Evolutionary conservation across 768 basidiomycete species (phyloP).

Genomic region (Lactarius evosmus): DNA sequence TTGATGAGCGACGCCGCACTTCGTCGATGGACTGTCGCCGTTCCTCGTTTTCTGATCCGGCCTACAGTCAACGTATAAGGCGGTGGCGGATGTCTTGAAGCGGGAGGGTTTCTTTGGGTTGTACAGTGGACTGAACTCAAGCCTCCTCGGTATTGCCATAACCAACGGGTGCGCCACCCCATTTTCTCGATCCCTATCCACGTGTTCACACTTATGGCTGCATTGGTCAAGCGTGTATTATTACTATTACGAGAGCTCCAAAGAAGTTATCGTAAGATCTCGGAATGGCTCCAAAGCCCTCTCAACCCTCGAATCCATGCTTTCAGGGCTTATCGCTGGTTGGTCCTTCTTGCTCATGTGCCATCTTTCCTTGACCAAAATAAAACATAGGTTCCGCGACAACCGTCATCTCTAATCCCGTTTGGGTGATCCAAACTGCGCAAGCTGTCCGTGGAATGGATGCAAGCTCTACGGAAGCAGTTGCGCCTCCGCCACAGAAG

Average conservation of each 20-base stretch:
- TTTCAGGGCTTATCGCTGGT: slow-evolving; percentile 88
- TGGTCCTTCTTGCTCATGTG: slow-evolving; percentile 21
- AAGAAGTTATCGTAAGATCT: slow-evolving; percentile 53
- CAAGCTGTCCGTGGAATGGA: slow-evolving; percentile 69
- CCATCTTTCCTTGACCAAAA: slow-evolving; percentile 3
- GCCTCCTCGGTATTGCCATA: slow-evolving; percentile 84
- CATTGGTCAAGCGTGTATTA: slow-evolving; percentile 73
- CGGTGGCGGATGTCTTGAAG: slow-evolving; percentile 70
- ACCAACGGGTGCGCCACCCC: slow-evolving; percentile 72
- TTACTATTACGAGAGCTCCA: slow-evolving; percentile 80
- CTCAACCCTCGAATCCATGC: slow-evolving; percentile 82
- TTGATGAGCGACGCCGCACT: neutral
- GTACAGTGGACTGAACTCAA: slow-evolving; percentile 84
- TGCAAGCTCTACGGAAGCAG: slow-evolving; percentile 6
- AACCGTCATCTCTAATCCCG: slow-evolving; percentile 85
- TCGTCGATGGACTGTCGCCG: slow-evolving; percentile 8
- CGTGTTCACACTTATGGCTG: slow-evolving; percentile 2
- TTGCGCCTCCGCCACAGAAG: slow-evolving; percentile 37
- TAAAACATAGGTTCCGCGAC: slow-evolving; percentile 71
- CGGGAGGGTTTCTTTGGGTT: slow-evolving; percentile 81
- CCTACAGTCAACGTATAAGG: slow-evolving; percentile 58
- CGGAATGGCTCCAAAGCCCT: slow-evolving; percentile 64
- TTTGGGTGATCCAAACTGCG: slow-evolving; percentile 95
- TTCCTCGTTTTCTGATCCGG: slow-evolving; percentile 2
- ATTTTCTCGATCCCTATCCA: neutral